Evolutionary conservation across 1,139 yeast genomes (phyloP).

Genomic region (Petasospora fabianii): DNA sequence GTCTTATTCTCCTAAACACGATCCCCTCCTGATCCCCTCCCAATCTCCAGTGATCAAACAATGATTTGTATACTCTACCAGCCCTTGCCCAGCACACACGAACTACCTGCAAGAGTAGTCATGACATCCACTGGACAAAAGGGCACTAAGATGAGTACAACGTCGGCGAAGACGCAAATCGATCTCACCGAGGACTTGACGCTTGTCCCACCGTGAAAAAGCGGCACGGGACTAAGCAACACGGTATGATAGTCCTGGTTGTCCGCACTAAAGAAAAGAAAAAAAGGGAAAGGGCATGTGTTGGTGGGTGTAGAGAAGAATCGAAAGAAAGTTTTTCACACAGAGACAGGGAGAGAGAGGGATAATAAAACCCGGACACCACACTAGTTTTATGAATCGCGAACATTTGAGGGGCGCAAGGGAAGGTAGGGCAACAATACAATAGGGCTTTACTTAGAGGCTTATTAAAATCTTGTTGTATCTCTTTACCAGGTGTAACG

Average conservation of each 20-base stretch:
- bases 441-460: too few relatives aligned
- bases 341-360: background rate
- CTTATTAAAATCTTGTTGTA: too few relatives aligned
- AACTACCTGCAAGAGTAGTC: constrained; percentile 34
- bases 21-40: too few relatives aligned
- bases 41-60: too few relatives aligned
- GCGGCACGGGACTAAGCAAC: constrained; percentile 49
- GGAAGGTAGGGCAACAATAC: too few relatives aligned
- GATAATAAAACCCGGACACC: too few relatives aligned
- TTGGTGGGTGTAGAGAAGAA: constrained; percentile 2
- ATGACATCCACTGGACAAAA: constrained; percentile 36
- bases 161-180: constrained; percentile 29
- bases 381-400: too few relatives aligned
- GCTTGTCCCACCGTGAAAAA: constrained; percentile 42
- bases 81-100: constrained; percentile 46
- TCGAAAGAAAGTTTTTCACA: constrained; percentile 4
- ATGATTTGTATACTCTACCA: constrained; percentile 53
- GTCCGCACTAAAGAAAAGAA: constrained; percentile 47
- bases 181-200: constrained; percentile 68
- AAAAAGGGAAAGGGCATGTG: constrained; percentile 8
- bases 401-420: too few relatives aligned
- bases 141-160: constrained; percentile 61
- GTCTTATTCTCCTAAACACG: background rate
- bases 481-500: too few relatives aligned
- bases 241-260: constrained; percentile 62